Base-by-base conservation (phyloP, 768 basidiomycete genomes). In the Suillus discolor region DNA sequence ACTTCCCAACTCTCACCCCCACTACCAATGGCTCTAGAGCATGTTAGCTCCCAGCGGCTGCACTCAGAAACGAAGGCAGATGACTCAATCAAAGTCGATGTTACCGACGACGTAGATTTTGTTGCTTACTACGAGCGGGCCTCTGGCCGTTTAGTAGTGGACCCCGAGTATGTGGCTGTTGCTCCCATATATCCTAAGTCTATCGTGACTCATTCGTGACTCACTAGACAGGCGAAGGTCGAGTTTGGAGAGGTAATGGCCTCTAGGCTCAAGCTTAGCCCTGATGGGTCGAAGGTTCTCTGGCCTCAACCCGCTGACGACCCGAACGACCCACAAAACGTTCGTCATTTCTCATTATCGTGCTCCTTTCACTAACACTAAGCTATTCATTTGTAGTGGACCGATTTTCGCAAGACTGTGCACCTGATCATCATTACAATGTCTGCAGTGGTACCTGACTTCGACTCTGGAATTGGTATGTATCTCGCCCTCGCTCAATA, bases 81-180 rank as follows among this genome's bases (percentile, higher is more conserved):
- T 39, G 36, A 25, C 36, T 39, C 15, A n/a, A 3, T 57, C n/a
- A 36, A 57, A 8, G 8, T 57, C 13, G 38, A 57, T 23, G 38
- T 23, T 39, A 39, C 57, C 4, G 57, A 66, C 25, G 74, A 73
- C 1, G 54, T 83, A 6, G 79, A 83, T 63, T 66, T 83, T 44
- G 62, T 72, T 31, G 62, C 73, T 0, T 86, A 85, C 64, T 87
- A 89, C 57, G 87, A 89, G 67, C 73, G 79, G 13, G 77, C 79
- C 65, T 86, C 86, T 1, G 88, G 88, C 13, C 80, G 88, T 23
- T 75, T 89, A 49, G 85, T 89, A 61, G 78, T 90, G 16, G 87
- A 90, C 72, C 87, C 88, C 15, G 75, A 79, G 88, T 87, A 65
- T 28, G 85, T 80, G 53, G 31, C 36, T 38, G 9, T 25, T 11